These are phyloP conservation scores for Leccinum subgranulosum DNA, from an alignment of 768 basidiomycete genomes.

Conservation along the genomic window DNA sequence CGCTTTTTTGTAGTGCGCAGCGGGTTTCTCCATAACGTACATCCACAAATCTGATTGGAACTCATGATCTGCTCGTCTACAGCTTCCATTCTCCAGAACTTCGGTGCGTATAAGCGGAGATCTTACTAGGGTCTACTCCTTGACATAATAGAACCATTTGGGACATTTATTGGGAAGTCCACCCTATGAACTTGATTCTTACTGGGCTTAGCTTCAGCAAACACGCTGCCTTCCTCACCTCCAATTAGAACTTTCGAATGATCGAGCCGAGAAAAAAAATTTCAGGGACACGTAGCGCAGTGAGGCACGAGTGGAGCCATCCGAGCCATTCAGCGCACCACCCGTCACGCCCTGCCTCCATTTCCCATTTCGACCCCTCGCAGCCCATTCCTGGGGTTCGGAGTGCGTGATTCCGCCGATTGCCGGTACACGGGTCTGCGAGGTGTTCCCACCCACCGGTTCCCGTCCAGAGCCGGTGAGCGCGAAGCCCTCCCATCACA, in stretches of 20 bases:
- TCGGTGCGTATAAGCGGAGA: not conserved
- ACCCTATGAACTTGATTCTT: not conserved
- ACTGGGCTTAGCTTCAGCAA: not conserved
- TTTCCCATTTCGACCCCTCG: no score
- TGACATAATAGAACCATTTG: not conserved
- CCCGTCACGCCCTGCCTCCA: no score
- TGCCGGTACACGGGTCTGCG: no score
- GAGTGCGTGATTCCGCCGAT: no score
- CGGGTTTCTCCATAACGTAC: not conserved
- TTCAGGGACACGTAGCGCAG: no score
- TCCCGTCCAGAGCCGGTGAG: no score
- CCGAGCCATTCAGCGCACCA: no score
- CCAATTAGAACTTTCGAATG: not conserved
- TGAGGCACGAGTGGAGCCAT: no score
- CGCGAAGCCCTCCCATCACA: no score
- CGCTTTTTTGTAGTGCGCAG: slow-evolving; percentile 4
- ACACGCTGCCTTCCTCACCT: not conserved
- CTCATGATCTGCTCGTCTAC: not conserved
- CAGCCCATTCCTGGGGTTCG: no score
- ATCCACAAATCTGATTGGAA: not conserved
- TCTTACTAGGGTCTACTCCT: not conserved
- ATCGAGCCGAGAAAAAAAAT: not conserved
- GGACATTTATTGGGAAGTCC: not conserved
- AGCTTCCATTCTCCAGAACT: not conserved
- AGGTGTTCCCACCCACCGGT: no score